Conservation (phyloP, 2,329 filamentous ascomycete species). For the Acephala macrosclerotiorum region DNA sequence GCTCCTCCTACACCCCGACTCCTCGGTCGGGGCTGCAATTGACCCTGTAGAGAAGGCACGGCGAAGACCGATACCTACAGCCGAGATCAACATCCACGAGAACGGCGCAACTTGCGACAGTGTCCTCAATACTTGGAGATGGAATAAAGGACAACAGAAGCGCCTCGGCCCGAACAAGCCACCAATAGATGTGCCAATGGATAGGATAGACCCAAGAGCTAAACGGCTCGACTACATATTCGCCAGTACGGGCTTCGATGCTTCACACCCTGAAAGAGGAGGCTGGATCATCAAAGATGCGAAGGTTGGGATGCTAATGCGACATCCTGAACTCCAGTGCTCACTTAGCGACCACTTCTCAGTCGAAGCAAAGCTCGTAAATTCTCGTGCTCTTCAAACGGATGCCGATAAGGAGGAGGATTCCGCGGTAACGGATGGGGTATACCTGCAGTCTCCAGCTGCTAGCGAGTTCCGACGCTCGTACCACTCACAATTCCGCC, state of each 20-base stretch:
- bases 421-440: constrained; percentile 36
- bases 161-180: constrained; percentile 69
- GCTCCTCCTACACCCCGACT: constrained; percentile 84
- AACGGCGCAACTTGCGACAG: constrained; percentile 92
- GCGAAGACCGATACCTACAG: constrained; percentile 73
- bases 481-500: constrained; percentile 36
- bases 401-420: constrained; percentile 32
- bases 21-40: constrained; percentile 77
- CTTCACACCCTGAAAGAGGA: constrained; percentile 38
- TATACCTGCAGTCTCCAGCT: constrained; percentile 37
- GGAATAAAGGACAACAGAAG: constrained; percentile 76
- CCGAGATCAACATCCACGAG: constrained; percentile 76
- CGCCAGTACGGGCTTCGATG: constrained; percentile 62
- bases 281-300: constrained; percentile 75
- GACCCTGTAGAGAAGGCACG: constrained; percentile 73
- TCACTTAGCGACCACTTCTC: constrained; percentile 96
- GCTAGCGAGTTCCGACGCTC: constrained; percentile 30
- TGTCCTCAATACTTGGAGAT: constrained; percentile 91
- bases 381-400: constrained; percentile 32
- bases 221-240: constrained; percentile 97
- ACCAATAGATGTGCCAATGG: constrained; percentile 65
- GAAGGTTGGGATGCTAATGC: constrained; percentile 80
- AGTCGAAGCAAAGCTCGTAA: constrained; percentile 76
- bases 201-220: constrained; percentile 74
- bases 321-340: constrained; percentile 82